Evolutionary conservation across 129 eudicot species (phyloP).

Genomic region (Chrysanthemum lavandulifolium): DNA sequence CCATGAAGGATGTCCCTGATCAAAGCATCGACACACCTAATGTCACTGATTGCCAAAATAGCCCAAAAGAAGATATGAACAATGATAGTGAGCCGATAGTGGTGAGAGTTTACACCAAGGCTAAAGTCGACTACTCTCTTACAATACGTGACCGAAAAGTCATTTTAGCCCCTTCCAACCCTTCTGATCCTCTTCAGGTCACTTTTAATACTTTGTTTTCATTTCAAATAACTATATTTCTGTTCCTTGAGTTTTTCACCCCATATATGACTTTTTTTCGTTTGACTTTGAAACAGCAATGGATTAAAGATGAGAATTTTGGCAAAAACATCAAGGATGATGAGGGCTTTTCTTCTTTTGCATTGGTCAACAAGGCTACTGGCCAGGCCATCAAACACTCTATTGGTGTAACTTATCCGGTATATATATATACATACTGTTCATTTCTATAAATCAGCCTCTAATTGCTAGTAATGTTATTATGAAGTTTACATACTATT

Average conservation of each 20-base stretch:
- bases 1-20: too few species aligned
- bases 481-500: too few species aligned
- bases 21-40: too few species aligned
- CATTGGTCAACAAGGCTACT: conserved; percentile 62
- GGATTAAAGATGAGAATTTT: conserved; percentile 5
- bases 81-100: not conserved
- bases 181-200: conserved; percentile 33
- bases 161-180: conserved; percentile 42
- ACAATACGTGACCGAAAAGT: conserved; percentile 48
- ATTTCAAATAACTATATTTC: conserved; percentile 24
- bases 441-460: not conserved
- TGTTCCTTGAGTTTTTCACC: too few species aligned
- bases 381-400: conserved; percentile 78
- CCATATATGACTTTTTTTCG: too few species aligned
- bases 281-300: not conserved
- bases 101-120: conserved; percentile 42
- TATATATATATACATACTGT: conserved; percentile 16
- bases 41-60: not conserved
- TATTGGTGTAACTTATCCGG: conserved; percentile 56
- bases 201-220: conserved; percentile 39
- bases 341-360: conserved; percentile 59
- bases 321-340: conserved; percentile 22
- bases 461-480: not conserved
- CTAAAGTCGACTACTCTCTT: conserved; percentile 39
- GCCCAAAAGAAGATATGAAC: not conserved